Base-by-base conservation (phyloP, 2,329 filamentous ascomycete species). In the Fusarium armeniacum region DNA sequence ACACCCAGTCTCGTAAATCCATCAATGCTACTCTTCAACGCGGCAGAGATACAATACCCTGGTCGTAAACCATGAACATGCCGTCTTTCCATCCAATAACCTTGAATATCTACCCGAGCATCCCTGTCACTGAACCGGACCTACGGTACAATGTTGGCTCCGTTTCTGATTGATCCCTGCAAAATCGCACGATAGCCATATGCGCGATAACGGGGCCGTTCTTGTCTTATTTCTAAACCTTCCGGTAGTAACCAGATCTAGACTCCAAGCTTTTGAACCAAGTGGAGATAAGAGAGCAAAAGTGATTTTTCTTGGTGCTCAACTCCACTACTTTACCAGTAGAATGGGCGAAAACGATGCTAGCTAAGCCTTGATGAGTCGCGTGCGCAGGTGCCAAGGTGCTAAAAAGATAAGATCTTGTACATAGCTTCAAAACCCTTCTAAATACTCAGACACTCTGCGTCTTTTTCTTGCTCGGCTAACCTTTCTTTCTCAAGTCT, bases 111-210 rank as follows among this genome's bases (percentile, higher is more conserved):
- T 46, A 32, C 44, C n/a, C 26, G 6, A 20, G 4, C 3, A 41
- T 15, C 49, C 49, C 49, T 52, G 49, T 52, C 35, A 18, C 6
- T 52, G 49, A 52, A 52, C 49, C 49, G 49, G 49, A 52, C 24
- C 49, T 28, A 28, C 49, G 49, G 49, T 52, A 12, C 49, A 52
- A 52, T 52, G 36, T 20, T 26, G 28, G 15, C 49, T 52, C 49
- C 49, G 49, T 52, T 52, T 52, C 49, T 30, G 18, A 13, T 13
- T 10, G 9, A 40, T 36, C 49, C 49, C n/a, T 36, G 35, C n/a
- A 12, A 16, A 12, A 3, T 13, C 9, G 20, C 20, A 20, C 28
- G 44, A 46, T 46, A 20, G 26, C 18, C 43, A 30, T 32, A 32
- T 52, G 49, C 49, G 36, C 46, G 28, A n/a, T 13, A 35, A 35